Base-by-base conservation (phyloP, 1,284 basidiomycete genomes). In the Cryptococcus deneoformans region DNA sequence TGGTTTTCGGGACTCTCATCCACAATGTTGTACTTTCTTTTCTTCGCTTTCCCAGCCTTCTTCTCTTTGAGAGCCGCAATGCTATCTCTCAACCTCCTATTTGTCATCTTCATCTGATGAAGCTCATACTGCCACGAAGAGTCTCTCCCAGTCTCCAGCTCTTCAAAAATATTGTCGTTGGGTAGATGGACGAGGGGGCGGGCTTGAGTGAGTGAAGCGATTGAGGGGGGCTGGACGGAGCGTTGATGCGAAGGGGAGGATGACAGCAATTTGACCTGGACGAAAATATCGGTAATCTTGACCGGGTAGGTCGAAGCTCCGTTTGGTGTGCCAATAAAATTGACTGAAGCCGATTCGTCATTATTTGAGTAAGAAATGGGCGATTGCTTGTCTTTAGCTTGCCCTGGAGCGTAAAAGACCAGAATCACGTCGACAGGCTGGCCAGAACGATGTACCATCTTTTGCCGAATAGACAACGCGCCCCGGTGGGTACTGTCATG, bases 41-140 rank as follows among this genome's bases (percentile, higher is more conserved):
- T 71, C 57, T 65, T 71, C 12, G 50, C 58, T 46, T 61, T 65
- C 16, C 58, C 56, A 11, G 62, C 59, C 14, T 53, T 59, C 24
- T 58, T 52, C 12, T 48, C 57, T 46, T 64, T 59, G 3, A 60
- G 56, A 10, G 62, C 60, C 8, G 40, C 54, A 38, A 92, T 79
- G 76, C 92, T 89, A 59, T 89, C 87, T 55, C 79, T 77, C 53
- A 94, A 67, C 62, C 86, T 79, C 71, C 85, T 81, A 70, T 95
- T 94, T 53, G 83, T 81, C 67, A 86, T 85, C 71, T 86, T 83
- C 65, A 93, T 81, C 77, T 92, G 89, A 77, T 92, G 88, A 40
- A 95, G 80, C 78, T 93, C 91, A 69, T 92, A 94, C 77, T 93
- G 91, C 92, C 92, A 95, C 62, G 87, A 90, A 42, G 87, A 86